These are phyloP conservation scores for Cynanchum wilfordii DNA, from an alignment of 257 asterid genomes.

Conservation along the genomic window DNA sequence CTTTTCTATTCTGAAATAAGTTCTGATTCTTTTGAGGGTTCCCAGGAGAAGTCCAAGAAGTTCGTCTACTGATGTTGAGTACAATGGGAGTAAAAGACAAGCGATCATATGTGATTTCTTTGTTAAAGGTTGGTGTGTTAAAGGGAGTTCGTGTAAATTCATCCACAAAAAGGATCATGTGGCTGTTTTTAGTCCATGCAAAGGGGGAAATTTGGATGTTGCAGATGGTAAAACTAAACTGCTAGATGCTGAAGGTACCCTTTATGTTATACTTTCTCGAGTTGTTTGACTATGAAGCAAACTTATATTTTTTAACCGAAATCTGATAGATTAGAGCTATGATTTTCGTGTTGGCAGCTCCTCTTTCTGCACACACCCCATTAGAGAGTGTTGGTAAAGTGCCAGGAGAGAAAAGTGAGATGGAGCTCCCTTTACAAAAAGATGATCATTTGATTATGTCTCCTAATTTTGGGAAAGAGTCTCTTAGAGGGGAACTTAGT, in stretches of 20 bases:
- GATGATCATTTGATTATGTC: conserved; percentile 22
- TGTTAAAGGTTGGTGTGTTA: conserved; percentile 92
- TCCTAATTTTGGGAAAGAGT: conserved; percentile 24
- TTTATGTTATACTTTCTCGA: conserved; percentile 6
- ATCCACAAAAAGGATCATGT: conserved; percentile 48
- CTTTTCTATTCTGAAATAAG: conserved; percentile 19
- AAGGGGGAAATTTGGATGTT: conserved; percentile 39
- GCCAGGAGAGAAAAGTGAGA: conserved; percentile 32
- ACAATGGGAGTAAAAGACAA: conserved; percentile 44
- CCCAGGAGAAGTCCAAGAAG: conserved; percentile 67
- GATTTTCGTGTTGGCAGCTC: conserved; percentile 41
- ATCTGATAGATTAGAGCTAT: conserved; percentile 16
- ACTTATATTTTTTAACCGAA: conserved; percentile 16
- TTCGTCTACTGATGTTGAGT: conserved; percentile 37
- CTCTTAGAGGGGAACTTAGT: conserved; percentile 25
- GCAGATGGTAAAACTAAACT: conserved; percentile 29
- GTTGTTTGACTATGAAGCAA: conserved; percentile 19
- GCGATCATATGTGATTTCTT: conserved; percentile 64
- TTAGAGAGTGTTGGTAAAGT: conserved; percentile 34
- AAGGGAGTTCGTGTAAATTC: conserved; percentile 76
- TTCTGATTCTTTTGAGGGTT: conserved; percentile 36
- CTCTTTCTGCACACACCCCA: conserved; percentile 32
- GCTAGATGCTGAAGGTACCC: conserved; percentile 49
- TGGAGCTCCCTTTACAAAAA: conserved; percentile 17
- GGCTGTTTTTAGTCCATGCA: conserved; percentile 15